phyloP scores from a whole-genome alignment of 164 flowering plant species.

The Brasenia schreberi region DNA sequence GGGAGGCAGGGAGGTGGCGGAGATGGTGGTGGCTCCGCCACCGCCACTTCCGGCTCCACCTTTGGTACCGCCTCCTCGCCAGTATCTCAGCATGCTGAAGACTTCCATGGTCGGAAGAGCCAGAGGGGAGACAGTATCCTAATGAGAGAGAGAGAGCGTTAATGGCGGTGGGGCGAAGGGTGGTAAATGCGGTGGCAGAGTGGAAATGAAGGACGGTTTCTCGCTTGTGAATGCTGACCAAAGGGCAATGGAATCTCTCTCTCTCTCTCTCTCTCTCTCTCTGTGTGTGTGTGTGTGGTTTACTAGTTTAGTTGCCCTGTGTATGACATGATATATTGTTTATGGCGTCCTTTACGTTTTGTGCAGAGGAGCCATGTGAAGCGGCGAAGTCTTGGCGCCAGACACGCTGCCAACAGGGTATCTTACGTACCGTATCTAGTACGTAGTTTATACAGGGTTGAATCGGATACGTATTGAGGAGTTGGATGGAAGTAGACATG shows the following conservation, averaged over 20 bases:
- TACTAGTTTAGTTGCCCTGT: no score
- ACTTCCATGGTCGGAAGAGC: constrained; percentile 98
- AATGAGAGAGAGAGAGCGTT: neutral
- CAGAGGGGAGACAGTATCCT: constrained; percentile 24
- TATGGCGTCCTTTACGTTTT: neutral
- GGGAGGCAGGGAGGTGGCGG: constrained; percentile 1
- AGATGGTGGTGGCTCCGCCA: constrained; percentile 10
- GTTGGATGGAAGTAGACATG: no score
- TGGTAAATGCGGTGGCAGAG: neutral
- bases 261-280: neutral
- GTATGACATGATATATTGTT: neutral
- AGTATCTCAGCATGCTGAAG: constrained; percentile 80
- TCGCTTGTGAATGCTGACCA: no score
- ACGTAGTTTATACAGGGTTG: no score
- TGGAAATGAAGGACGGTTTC: no score
- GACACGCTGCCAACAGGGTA: no score
- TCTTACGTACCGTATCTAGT: no score
- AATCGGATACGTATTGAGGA: no score
- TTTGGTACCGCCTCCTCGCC: constrained; percentile 30
- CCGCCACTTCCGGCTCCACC: constrained; percentile 2
- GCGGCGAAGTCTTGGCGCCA: neutral
- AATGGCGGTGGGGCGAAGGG: no score
- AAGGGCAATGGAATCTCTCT: neutral
- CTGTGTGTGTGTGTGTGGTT: no score
- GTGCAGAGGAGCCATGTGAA: neutral